Evolutionary conservation across 352 stramenopile genomes (phyloP).

Genomic region (Phytophthora fragariae): DNA sequence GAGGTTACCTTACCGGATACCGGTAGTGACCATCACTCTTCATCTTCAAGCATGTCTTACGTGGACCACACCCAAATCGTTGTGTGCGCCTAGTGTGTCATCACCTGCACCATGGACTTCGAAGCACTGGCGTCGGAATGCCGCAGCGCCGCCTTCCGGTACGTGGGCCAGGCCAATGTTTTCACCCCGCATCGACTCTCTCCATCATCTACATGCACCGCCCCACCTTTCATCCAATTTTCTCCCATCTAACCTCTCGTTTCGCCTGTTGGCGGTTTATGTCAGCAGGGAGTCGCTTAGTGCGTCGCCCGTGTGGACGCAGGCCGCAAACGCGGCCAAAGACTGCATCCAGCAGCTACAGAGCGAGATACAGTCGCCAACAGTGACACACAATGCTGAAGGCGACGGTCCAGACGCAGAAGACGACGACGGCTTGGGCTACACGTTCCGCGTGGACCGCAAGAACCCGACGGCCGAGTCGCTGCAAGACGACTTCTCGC

Average conservation of each 20-base stretch:
- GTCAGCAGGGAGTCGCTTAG: conserved; percentile 31
- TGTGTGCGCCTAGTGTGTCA: conserved; percentile 7
- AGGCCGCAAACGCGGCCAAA: conserved; percentile 23
- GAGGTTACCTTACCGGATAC: too few species aligned
- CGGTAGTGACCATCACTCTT: too few species aligned
- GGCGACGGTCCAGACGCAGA: conserved; percentile 27
- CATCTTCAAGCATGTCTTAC: not conserved
- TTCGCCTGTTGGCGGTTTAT: not conserved
- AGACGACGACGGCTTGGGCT: conserved; percentile 75
- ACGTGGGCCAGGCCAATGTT: not conserved
- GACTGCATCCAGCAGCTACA: conserved; percentile 22
- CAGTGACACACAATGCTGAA: not conserved
- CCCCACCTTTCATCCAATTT: not conserved
- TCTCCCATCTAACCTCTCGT: not conserved
- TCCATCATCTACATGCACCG: not conserved
- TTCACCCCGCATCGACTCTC: not conserved
- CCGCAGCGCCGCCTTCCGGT: conserved; percentile 61
- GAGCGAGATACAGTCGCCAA: not conserved
- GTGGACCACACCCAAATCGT: conserved; percentile 12
- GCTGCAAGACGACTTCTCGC: conserved; percentile 38
- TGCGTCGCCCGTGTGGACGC: conserved; percentile 26
- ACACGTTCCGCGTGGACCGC: conserved; percentile 64
- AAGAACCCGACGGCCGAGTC: conserved; percentile 40
- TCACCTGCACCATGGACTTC: conserved; percentile 46
- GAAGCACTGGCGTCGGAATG: conserved; percentile 64